A percentile compares a stretch with the other conserved stretches of the same genome.
Conservation (phyloP, 371 early-diverging fungal genomes). For the Apophysomyces elegans region DNA sequence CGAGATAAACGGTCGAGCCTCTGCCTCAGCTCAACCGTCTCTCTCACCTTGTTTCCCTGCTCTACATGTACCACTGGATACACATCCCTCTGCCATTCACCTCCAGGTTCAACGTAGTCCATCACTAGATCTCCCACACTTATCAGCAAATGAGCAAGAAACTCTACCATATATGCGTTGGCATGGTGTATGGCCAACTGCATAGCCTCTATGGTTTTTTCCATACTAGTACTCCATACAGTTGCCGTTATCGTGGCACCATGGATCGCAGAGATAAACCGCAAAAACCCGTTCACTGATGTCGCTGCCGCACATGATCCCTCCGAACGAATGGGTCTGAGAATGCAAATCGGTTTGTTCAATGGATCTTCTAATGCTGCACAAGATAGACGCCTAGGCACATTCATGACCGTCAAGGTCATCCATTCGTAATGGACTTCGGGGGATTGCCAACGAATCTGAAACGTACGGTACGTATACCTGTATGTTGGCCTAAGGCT, state of each 20-base stretch:
- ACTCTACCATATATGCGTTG: constrained; percentile 14
- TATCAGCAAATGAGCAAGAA: constrained; percentile 14
- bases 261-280: not conserved
- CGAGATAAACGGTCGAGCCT: constrained; percentile 5
- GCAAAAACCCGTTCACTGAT: not conserved
- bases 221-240: not conserved
- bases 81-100: not conserved
- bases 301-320: not conserved
- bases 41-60: not conserved
- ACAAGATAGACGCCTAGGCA: constrained; percentile 13
- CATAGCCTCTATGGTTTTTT: not conserved
- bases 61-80: not conserved
- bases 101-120: constrained; percentile 5
- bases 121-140: constrained; percentile 13
- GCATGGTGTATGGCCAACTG: constrained; percentile 1
- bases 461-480: constrained; percentile 23
- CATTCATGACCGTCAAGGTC: constrained; percentile 11
- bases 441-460: constrained; percentile 30
- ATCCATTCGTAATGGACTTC: constrained; percentile 11
- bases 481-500: constrained; percentile 22
- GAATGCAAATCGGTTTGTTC: constrained; percentile 10
- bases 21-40: not conserved
- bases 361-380: not conserved
- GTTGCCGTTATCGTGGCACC: not conserved
- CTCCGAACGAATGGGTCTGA: constrained; percentile 1